Percentiles rank a stretch among this genome's conserved stretches.
Conservation (phyloP, 192 early-diverging fungal species). For the Backusella liffmaniae region DNA sequence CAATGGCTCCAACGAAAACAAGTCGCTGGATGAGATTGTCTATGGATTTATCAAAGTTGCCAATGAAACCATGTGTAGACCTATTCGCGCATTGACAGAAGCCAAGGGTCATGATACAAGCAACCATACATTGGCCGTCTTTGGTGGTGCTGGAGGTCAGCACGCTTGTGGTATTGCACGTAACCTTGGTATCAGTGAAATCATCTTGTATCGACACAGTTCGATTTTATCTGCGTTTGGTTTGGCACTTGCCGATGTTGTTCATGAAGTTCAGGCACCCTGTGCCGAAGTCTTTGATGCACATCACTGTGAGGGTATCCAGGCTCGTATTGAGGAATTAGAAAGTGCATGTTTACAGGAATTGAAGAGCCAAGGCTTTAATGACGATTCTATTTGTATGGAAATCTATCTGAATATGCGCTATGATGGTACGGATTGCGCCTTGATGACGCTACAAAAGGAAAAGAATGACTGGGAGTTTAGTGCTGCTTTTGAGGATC, state of each 20-base stretch:
- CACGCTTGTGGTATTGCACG: conserved; percentile 94
- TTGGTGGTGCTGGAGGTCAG: conserved; percentile 96
- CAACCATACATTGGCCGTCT: conserved; percentile 84
- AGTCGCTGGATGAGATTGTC: conserved; percentile 84
- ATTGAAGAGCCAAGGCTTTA: conserved; percentile 74
- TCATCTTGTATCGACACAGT: conserved; percentile 86
- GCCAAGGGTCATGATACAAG: conserved; percentile 87
- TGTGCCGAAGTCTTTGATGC: conserved; percentile 49
- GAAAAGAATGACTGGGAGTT: conserved; percentile 63
- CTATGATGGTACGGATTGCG: conserved; percentile 91
- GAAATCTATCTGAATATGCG: conserved; percentile 86
- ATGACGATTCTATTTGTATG: conserved; percentile 43
- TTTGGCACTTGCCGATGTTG: conserved; percentile 84
- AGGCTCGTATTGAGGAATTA: conserved; percentile 54
- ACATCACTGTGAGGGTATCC: conserved; percentile 33
- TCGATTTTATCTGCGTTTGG: conserved; percentile 96
- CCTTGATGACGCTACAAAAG: conserved; percentile 85
- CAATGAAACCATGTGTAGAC: conserved; percentile 95
- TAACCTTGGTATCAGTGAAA: conserved; percentile 77
- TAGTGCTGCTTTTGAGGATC: conserved; percentile 59
- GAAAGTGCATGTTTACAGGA: conserved; percentile 41
- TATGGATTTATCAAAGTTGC: conserved; percentile 95
- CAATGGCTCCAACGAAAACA: conserved; percentile 56
- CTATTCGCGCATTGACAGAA: conserved; percentile 90
- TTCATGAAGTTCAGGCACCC: conserved; percentile 89